phyloP scores from a whole-genome alignment of 2,329 filamentous ascomycete genomes.

The Talaromyces sp. region DNA sequence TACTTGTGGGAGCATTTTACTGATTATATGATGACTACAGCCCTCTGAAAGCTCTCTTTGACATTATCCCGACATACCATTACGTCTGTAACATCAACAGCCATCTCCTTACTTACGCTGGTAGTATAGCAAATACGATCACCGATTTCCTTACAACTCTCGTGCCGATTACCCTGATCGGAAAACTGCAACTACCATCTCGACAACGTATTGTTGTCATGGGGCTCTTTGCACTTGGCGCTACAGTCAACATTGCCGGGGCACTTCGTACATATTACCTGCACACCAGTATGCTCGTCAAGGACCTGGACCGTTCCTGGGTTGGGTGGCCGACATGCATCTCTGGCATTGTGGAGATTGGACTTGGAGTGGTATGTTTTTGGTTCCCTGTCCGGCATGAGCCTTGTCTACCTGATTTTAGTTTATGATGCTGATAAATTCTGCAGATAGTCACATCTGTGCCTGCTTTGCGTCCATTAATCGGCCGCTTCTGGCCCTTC shows the following conservation, averaged over 20 bases:
- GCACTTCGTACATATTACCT: constrained; percentile 34
- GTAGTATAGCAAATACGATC: constrained; percentile 37
- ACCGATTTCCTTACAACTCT: constrained; percentile 35
- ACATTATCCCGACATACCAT: constrained; percentile 6
- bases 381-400: not conserved
- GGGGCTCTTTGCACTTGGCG: constrained; percentile 35
- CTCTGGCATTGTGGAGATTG: constrained; percentile 33
- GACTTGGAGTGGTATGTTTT: constrained; percentile 33
- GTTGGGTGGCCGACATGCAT: constrained; percentile 34
- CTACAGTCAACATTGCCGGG: constrained; percentile 35
- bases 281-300: constrained; percentile 30
- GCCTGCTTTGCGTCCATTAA: constrained; percentile 10
- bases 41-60: constrained; percentile 13
- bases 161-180: constrained; percentile 39
- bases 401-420: not conserved
- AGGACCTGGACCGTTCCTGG: constrained; percentile 32
- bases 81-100: constrained; percentile 22
- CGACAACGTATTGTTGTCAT: constrained; percentile 37
- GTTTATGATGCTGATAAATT: constrained; percentile 3
- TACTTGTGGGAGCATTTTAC: not conserved
- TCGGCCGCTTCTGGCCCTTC: constrained; percentile 1
- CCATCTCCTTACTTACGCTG: constrained; percentile 31
- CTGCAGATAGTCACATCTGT: constrained; percentile 10
- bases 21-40: not conserved
- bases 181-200: constrained; percentile 35